Conservation (phyloP, 208 protist species). For the Leishmania tarentolae region DNA sequence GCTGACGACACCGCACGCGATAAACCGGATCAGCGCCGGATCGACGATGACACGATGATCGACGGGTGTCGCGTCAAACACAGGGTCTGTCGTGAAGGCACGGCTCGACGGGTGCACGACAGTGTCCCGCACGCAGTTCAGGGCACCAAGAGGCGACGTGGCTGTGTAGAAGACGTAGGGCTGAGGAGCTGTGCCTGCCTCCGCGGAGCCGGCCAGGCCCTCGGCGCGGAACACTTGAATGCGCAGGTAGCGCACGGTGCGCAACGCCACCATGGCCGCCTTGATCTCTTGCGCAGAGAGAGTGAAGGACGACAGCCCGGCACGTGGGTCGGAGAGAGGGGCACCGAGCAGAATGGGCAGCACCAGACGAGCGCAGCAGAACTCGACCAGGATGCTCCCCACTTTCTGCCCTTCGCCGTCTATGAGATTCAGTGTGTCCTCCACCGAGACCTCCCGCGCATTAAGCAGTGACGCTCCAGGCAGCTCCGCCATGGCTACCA, state of each 20-base stretch:
- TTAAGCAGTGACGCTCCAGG: slow-evolving; percentile 58
- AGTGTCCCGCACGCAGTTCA: slow-evolving; percentile 75
- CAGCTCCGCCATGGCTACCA: slow-evolving; percentile 84
- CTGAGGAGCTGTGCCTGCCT: slow-evolving; percentile 33
- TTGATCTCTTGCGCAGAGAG: slow-evolving; percentile 45
- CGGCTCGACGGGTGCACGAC: slow-evolving; percentile 55
- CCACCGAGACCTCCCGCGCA: slow-evolving; percentile 46
- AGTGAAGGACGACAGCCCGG: slow-evolving; percentile 4
- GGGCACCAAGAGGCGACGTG: slow-evolving; percentile 28
- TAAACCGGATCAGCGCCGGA: slow-evolving; percentile 57
- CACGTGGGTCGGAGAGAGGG: slow-evolving; percentile 16
- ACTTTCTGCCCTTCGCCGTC: slow-evolving; percentile 47
- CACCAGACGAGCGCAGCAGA: slow-evolving; percentile 58
- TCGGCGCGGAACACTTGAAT: slow-evolving; percentile 73
- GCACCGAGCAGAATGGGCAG: slow-evolving; percentile 67
- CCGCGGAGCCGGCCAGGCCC: slow-evolving; percentile 32
- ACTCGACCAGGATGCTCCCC: slow-evolving; percentile 54
- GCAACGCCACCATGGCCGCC: slow-evolving; percentile 67
- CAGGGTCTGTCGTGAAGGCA: slow-evolving; percentile 49
- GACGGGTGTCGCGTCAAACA: slow-evolving; percentile 67
- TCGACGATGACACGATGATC: slow-evolving; percentile 84
- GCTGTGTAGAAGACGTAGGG: slow-evolving; percentile 91
- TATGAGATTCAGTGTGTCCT: slow-evolving; percentile 53
- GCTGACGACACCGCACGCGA: slow-evolving; percentile 59
- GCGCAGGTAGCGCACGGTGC: slow-evolving; percentile 62